These are phyloP conservation scores for Verbena officinalis DNA, from an alignment of 257 asterid species.

Conservation along the genomic window DNA sequence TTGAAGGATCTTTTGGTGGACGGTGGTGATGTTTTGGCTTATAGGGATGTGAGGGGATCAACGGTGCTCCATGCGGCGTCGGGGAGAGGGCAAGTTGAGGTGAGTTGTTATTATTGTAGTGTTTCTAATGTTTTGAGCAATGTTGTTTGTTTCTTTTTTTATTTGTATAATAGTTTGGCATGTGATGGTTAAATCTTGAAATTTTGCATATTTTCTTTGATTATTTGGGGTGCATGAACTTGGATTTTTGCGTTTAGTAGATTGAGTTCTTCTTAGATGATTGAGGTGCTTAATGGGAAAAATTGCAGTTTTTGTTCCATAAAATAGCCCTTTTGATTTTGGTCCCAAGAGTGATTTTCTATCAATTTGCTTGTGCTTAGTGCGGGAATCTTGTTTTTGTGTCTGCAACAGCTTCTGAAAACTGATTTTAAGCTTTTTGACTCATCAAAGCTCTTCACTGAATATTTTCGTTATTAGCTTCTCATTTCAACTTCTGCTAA, in stretches of 20 bases:
- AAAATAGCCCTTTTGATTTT: too few relatives aligned
- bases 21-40: conserved; percentile 57
- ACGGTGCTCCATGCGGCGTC: conserved; percentile 81
- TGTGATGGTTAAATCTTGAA: neutral
- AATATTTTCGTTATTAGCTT: too few relatives aligned
- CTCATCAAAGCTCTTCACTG: too few relatives aligned
- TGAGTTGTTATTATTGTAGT: conserved; percentile 23
- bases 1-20: conserved; percentile 63
- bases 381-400: too few relatives aligned
- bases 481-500: too few relatives aligned
- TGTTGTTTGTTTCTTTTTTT: neutral
- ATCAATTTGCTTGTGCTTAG: too few relatives aligned
- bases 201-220: neutral
- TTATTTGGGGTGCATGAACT: neutral
- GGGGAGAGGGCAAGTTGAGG: conserved; percentile 82
- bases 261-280: neutral
- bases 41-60: conserved; percentile 74
- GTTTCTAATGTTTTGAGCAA: neutral
- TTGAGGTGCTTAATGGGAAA: neutral
- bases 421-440: too few relatives aligned
- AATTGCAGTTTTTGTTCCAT: too few relatives aligned
- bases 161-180: neutral
- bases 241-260: neutral
- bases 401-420: too few relatives aligned
- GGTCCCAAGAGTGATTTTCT: too few relatives aligned